Evolutionary conservation across 169 alveolate genomes (phyloP), one percentile per base, ranked within the genome.

Genomic region (Perkinsus olseni): DNA sequence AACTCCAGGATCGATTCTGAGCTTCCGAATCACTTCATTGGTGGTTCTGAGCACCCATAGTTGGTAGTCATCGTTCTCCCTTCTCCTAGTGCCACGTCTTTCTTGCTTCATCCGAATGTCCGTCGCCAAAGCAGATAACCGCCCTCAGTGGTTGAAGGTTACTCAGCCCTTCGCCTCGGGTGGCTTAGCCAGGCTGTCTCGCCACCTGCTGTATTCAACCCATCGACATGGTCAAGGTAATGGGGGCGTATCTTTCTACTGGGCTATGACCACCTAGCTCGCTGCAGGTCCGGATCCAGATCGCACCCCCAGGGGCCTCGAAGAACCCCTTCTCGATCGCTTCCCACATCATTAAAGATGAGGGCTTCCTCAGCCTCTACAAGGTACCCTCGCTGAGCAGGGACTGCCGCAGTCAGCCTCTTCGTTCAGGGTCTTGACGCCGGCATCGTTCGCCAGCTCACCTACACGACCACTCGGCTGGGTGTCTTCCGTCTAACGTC

Each of bases 371-470:
- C 94, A 92, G 97, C 96, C 40, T 96, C 91, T 96, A 95, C 95
- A 21, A 45, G 96, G 48, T 95, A 94, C 40, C 93, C 92, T 39
- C 92, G 94, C 38, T 94, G 96, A 24, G 91, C 96, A 38, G 92
- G 62, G 74, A 93, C 94, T 82, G 97, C 96, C 91, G 99, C 99
- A 3, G 38, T 97, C 21, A 93, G 94, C 74, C 96, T 97, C 21
- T 95, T 98, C 92, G 97, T 97, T 93, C 97, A 95, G 95, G 99
- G 99, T 45, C 96, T 99, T 38, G 99, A 98, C 91, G 99, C 99
- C 8, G 99, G 99, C 0, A 92, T 98, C 51, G 95, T 97, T 39
- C 96, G 99, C 39, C 98, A 99, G 95, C 95, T 98, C 1, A 95
- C 98, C 0, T 99, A 99, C 95, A 97, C 99, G 20, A 98, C 99